These are phyloP conservation scores for Endotrypanum monterogeii DNA, from an alignment of 208 protist genomes.

Conservation along the genomic window DNA sequence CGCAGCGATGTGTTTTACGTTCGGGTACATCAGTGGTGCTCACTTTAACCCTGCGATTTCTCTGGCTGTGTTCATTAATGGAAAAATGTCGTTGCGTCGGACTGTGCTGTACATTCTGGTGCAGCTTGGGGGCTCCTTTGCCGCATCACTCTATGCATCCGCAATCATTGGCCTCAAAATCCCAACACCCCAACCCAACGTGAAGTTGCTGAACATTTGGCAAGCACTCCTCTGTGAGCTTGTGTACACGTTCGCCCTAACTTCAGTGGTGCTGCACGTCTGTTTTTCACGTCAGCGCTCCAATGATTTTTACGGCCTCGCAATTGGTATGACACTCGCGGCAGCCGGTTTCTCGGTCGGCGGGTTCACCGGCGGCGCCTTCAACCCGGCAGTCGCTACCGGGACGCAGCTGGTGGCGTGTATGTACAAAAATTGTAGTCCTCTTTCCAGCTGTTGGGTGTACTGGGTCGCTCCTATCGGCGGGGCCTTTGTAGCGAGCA, in stretches of 20 bases:
- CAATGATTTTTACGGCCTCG: constrained; percentile 88
- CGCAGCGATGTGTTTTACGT: constrained; percentile 89
- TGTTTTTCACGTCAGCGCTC: constrained; percentile 80
- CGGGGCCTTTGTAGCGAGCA: constrained; percentile 77
- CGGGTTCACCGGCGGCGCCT: constrained; percentile 65
- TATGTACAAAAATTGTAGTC: constrained; percentile 69
- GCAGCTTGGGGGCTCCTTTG: constrained; percentile 78
- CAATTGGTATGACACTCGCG: constrained; percentile 72
- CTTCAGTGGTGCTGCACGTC: constrained; percentile 80
- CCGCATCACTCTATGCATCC: constrained; percentile 69
- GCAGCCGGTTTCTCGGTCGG: constrained; percentile 74
- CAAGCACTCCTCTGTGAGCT: constrained; percentile 73
- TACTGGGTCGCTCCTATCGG: constrained; percentile 88
- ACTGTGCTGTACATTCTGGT: constrained; percentile 68
- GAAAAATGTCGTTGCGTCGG: constrained; percentile 69
- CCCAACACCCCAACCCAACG: constrained; percentile 46
- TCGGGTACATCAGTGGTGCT: constrained; percentile 91
- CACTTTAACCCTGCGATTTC: constrained; percentile 94
- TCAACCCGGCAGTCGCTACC: constrained; percentile 84
- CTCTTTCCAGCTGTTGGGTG: constrained; percentile 75
- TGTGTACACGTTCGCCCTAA: constrained; percentile 84
- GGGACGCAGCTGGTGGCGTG: constrained; percentile 73
- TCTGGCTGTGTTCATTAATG: constrained; percentile 85
- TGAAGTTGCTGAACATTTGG: constrained; percentile 53
- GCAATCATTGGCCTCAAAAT: constrained; percentile 82